Percentiles rank a stretch among this genome's conserved stretches.
Conservation (phyloP, 306 rosid species). For the Gynostemma pentaphyllum region DNA sequence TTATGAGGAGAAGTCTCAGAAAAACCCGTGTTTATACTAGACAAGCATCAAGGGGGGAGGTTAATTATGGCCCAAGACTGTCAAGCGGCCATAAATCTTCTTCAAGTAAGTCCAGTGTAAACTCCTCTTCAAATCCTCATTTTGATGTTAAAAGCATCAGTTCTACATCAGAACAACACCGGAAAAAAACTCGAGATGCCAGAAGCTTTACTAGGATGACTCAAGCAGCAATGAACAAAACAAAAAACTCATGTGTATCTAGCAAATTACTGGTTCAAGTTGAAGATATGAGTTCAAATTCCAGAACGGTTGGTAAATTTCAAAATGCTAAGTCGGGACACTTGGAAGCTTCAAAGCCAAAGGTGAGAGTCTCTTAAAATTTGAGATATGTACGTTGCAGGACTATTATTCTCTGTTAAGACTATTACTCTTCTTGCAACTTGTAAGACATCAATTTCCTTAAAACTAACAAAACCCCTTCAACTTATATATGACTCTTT, state of each 20-base stretch:
- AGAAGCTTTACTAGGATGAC: conserved; percentile 24
- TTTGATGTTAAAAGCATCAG: conserved; percentile 23
- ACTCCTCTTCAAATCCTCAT: conserved; percentile 50
- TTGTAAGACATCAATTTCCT: no score
- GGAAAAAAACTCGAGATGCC: conserved; percentile 20
- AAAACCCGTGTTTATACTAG: conserved; percentile 33
- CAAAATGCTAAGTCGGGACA: conserved; percentile 19
- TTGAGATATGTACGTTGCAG: not conserved
- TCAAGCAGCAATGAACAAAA: conserved; percentile 23
- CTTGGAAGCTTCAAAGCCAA: conserved; percentile 21
- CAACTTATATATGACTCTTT: no score
- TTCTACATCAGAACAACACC: conserved; percentile 18
- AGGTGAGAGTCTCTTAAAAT: conserved; percentile 31
- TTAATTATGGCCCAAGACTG: conserved; percentile 20
- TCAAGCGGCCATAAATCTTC: conserved; percentile 48
- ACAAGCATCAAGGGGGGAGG: conserved; percentile 33
- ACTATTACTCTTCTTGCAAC: no score
- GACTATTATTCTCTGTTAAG: not conserved
- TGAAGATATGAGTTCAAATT: conserved; percentile 20
- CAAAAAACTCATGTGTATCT: conserved; percentile 14
- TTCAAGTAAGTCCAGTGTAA: conserved; percentile 60
- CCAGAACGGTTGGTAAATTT: conserved; percentile 14
- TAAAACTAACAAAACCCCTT: no score
- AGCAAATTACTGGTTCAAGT: conserved; percentile 17
- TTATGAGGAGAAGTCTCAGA: conserved; percentile 30